These are phyloP conservation scores for Eremochloa ophiuroides DNA, from an alignment of 176 grass and related monocot species.

Conservation along the genomic window DNA sequence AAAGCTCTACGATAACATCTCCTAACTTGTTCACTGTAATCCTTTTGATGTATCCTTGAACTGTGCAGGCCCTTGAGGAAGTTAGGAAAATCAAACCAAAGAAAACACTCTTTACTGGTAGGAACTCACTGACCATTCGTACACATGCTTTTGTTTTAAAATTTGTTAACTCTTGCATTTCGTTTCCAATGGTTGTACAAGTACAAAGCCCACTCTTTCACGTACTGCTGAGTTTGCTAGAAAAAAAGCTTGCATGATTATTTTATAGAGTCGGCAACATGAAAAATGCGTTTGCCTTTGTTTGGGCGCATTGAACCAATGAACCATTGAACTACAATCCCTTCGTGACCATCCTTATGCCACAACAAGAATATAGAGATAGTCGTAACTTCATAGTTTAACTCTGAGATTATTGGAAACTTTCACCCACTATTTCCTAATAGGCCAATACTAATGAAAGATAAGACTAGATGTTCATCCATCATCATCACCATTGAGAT, in stretches of 20 bases:
- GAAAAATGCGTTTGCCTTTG: neutral
- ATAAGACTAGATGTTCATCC: neutral
- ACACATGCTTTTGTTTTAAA: neutral
- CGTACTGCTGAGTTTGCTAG: constrained; percentile 9
- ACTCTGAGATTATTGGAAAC: neutral
- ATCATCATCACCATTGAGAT: neutral
- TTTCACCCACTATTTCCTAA: neutral
- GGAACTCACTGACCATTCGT: constrained; percentile 9
- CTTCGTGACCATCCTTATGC: neutral
- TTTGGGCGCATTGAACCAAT: neutral
- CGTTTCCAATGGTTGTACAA: neutral
- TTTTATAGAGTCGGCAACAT: neutral
- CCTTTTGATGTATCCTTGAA: constrained; percentile 30
- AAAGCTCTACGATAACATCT: neutral
- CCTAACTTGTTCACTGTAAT: neutral
- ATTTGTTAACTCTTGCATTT: constrained; percentile 9
- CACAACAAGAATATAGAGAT: neutral
- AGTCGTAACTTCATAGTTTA: neutral
- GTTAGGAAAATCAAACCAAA: constrained; percentile 91
- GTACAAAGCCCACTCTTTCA: neutral
- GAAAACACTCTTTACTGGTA: constrained; percentile 93
- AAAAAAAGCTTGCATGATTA: neutral
- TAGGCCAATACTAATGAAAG: constrained; percentile 6
- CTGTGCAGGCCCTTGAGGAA: constrained; percentile 73
- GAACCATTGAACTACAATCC: neutral